Evolutionary conservation across 352 stramenopile species (phyloP), one percentile per base, ranked within the genome.

Genomic region (Phytophthora vignae): DNA sequence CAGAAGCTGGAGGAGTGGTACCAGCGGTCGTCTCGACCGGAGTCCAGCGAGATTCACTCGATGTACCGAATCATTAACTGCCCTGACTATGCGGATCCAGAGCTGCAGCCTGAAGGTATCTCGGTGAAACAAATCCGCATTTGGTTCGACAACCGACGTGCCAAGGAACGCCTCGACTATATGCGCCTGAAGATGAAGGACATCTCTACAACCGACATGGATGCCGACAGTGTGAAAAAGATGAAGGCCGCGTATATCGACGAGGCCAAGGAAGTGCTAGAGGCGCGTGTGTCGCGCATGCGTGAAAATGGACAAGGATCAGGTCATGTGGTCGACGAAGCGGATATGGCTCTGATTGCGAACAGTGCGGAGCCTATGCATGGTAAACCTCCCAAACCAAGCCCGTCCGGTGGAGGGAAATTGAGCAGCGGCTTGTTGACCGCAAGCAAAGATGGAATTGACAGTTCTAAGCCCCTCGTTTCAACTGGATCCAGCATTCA

Each of bases 161-260:
- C 89, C 2, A 96, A 96, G 55, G 89, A 96, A 56, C 84, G 87
- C 3, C 66, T 96, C 14, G 89, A 96, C 61, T 96, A 96, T 75
- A 96, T 96, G 89, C 87, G 89, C 36, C 55, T 96, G 44, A 95
- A 96, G 76, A 96, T 96, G 89, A 96, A 96, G 65, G 85, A 95
- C 31, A 90, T 95, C 59, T 93, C 88, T 31, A 95, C 86, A 9
- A 83, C 87, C 4, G 84, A 92, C 22, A 92, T 96, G 83, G 89
- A 96, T 59, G 83, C 81, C 1, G 89, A 96, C 25, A 90, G 83
- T 64, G 82, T 96, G 29, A 96, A 96, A 74, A 88, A 89, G 60
- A 94, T 96, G 85, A 95, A 95, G 71, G 86, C 89, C 5, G 88
- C 85, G 49, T 96, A 94, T 61, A 96, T 96, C 66, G 89, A 96